phyloP scores from a whole-genome alignment of 1,139 yeast species.

The Diutina mesorugosa region DNA sequence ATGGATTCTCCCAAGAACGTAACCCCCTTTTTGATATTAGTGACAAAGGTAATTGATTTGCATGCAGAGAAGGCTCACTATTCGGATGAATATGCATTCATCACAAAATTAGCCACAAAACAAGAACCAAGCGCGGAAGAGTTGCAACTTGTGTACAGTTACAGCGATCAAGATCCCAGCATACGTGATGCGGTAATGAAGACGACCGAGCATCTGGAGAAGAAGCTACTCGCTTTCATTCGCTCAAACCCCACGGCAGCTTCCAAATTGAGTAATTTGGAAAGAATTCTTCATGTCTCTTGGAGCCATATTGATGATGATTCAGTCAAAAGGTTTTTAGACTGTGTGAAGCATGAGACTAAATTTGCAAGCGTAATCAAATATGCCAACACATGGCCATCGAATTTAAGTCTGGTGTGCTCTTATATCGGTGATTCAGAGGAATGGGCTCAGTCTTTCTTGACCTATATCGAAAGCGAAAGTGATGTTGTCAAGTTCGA shows the following conservation, averaged over 20 bases:
- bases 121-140: neutral
- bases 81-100: neutral
- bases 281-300: neutral
- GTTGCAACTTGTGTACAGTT: neutral
- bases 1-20: neutral
- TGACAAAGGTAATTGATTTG: neutral
- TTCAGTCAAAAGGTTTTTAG: neutral
- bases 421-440: neutral
- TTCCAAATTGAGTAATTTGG: neutral
- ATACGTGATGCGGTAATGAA: neutral
- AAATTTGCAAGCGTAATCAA: neutral
- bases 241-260: neutral
- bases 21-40: neutral
- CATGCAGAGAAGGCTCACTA: neutral
- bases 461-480: neutral
- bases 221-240: neutral
- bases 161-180: neutral
- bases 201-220: neutral
- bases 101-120: neutral
- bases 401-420: neutral
- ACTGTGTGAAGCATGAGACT: neutral
- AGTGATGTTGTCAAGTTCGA: constrained; percentile 4
- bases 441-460: neutral
- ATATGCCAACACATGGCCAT: neutral
- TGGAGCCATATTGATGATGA: neutral